Base-by-base conservation (phyloP, 805 yeast genomes). In the Sungouiozyma intestinalis region DNA sequence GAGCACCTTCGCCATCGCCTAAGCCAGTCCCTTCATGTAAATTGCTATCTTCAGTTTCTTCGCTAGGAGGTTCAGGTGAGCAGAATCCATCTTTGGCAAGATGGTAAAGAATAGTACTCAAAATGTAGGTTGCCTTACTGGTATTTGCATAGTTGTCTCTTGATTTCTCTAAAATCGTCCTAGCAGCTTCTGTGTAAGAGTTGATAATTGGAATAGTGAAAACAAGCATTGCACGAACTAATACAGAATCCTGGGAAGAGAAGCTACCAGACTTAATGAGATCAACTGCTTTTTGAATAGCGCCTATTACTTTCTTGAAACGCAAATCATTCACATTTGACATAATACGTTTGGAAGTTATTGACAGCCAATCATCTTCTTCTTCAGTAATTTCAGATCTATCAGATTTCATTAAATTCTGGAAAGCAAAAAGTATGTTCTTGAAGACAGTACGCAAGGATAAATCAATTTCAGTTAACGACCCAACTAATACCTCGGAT, bases 1-100 rank as follows among this genome's bases (percentile, higher is more conserved):
- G 71, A 2, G 83, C 95, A 48, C 96, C 97, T 42, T 74, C 79
- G 18, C 97, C 98, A 53, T 90, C 92, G 31, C 98, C 98, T 16
- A 85, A 66, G 6, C 94, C 94, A 6, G 95, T 85, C 37, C 97
- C 97, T 36, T 85, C 92, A 35, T 82, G 81, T 45, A 81, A 58
- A 41, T 82, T 77, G 43, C 79, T 76, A 42, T 79, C 81, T 14
- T 73, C 70, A 11, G 77, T 75, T 33, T 79, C 81, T 17, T 73
- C 71, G 5, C 67, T 58, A 4, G 83, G 82, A 16, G 85, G 79
- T 54, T 84, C 83, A 11, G 98, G 98, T 2, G 94, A 76, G 57
- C 98, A 92, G 73, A 87, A 88, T 0, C 98, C 98, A 42, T 81
- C 74, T 13, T 75, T 75, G 1, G 94, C 76, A 21, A 92, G 63